Conservation (phyloP, 2,329 filamentous ascomycete species). For the Apiospora hydei region DNA sequence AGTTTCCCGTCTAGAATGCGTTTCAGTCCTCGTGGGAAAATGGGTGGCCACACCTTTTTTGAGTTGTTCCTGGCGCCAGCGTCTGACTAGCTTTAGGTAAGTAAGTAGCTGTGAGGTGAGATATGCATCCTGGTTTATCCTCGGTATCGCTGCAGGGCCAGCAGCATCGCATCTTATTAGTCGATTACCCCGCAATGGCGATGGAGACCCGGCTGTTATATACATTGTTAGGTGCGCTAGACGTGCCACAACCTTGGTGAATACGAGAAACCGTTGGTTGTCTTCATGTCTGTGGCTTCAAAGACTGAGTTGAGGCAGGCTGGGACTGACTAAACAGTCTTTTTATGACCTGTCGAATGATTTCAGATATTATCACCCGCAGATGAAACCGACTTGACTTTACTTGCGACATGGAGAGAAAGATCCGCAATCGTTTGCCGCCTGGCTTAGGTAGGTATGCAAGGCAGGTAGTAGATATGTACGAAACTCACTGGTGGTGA, state of each 20-base stretch:
- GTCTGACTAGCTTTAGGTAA: conserved; percentile 1
- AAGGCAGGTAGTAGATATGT: not conserved
- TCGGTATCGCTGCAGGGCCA: not conserved
- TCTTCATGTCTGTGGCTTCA: not conserved
- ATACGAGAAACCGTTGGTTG: conserved; percentile 4
- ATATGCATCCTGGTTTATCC: not conserved
- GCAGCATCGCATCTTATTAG: not conserved
- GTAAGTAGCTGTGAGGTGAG: not conserved
- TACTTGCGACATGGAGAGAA: not conserved
- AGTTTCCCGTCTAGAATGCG: not conserved
- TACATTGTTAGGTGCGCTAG: not conserved
- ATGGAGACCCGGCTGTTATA: not conserved
- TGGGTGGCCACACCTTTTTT: not conserved
- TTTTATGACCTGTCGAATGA: not conserved
- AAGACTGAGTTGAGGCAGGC: not conserved
- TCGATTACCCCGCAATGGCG: conserved; percentile 7
- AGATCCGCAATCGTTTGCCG: not conserved
- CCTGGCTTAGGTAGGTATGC: too few species aligned
- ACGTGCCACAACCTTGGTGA: conserved; percentile 7
- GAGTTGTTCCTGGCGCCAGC: conserved; percentile 9
- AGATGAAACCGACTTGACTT: conserved; percentile 5
- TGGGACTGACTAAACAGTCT: not conserved
- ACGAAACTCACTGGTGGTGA: not conserved
- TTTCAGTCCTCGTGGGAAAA: not conserved
- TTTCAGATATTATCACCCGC: not conserved